phyloP scores from a whole-genome alignment of 1,139 yeast species.

The Pichia sp. region DNA sequence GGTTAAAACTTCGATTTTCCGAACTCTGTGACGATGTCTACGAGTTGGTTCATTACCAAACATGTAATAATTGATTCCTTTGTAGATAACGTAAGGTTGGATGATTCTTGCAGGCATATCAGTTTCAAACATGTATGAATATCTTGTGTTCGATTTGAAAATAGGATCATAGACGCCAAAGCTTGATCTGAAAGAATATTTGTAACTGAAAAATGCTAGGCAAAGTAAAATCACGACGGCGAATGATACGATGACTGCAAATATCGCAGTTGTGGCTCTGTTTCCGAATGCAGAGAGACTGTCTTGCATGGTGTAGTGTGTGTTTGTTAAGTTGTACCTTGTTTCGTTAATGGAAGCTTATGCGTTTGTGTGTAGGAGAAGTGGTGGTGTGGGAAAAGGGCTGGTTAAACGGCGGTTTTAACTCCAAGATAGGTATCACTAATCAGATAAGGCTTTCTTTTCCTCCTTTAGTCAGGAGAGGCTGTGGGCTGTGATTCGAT shows the following conservation, averaged over 20 bases:
- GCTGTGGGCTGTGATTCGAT: too few species aligned
- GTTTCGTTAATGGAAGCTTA: too few species aligned
- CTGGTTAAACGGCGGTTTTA: too few species aligned
- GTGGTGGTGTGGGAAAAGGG: too few species aligned
- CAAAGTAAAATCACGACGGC: slow-evolving; percentile 56
- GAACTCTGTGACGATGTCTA: slow-evolving; percentile 33
- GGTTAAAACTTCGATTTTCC: slow-evolving; percentile 53
- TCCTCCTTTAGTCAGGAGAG: too few species aligned
- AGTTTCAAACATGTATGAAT: slow-evolving; percentile 24
- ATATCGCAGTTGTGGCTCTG: slow-evolving; percentile 56
- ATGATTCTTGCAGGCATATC: slow-evolving; percentile 9
- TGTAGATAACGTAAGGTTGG: slow-evolving; percentile 17
- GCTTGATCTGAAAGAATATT: slow-evolving; percentile 56
- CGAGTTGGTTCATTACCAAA: slow-evolving; percentile 7
- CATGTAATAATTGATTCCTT: slow-evolving; percentile 7
- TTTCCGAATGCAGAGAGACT: slow-evolving; percentile 22
- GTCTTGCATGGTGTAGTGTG: too few species aligned
- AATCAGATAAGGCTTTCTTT: too few species aligned
- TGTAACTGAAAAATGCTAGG: slow-evolving; percentile 55
- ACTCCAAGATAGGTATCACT: too few species aligned
- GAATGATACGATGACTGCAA: slow-evolving; percentile 61
- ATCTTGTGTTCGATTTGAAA: slow-evolving; percentile 21
- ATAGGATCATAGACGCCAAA: slow-evolving; percentile 50
- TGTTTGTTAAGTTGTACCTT: too few species aligned
- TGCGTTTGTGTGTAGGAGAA: too few species aligned